A percentile compares a stretch with the other conserved stretches of the same genome.
phyloP scores from a whole-genome alignment of 2,329 filamentous ascomycete species.

The Monosporascus sp. region DNA sequence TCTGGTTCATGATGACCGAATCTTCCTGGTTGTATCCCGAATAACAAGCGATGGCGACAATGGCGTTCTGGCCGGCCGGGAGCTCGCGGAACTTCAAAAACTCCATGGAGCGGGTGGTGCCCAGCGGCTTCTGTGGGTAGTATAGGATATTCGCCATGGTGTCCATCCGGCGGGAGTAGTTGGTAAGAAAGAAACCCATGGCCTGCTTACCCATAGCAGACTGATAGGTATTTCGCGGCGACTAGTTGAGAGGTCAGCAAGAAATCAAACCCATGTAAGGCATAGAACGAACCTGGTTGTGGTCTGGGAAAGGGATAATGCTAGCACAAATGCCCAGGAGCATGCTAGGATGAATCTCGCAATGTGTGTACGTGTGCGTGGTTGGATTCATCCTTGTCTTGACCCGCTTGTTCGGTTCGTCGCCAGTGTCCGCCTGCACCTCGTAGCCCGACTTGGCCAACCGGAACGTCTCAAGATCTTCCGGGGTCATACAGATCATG shows the following conservation, averaged over 20 bases:
- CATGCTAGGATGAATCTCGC: slow-evolving; percentile 99
- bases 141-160: slow-evolving; percentile 99
- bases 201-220: slow-evolving; percentile 99
- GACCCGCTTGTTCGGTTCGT: slow-evolving; percentile 76
- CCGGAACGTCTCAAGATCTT: slow-evolving; percentile 79
- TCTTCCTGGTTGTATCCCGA: slow-evolving; percentile 99
- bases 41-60: slow-evolving; percentile 95
- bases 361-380: slow-evolving; percentile 93
- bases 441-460: slow-evolving; percentile 61
- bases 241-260: slow-evolving; percentile 47
- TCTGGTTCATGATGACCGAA: slow-evolving; percentile 99
- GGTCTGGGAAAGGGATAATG: slow-evolving; percentile 99
- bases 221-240: slow-evolving; percentile 97
- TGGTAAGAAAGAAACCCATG: slow-evolving; percentile 98
- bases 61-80: slow-evolving; percentile 94
- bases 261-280: neutral
- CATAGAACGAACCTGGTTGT: slow-evolving; percentile 66
- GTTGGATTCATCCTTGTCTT: slow-evolving; percentile 83
- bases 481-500: slow-evolving; percentile 99
- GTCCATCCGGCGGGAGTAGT: slow-evolving; percentile 95
- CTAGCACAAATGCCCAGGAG: slow-evolving; percentile 96
- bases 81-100: slow-evolving; percentile 97
- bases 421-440: slow-evolving; percentile 54
- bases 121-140: slow-evolving; percentile 95
- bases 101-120: slow-evolving; percentile 96